phyloP scores from a whole-genome alignment of 2,329 filamentous ascomycete genomes.

The Conoideocrella luteorostrata region DNA sequence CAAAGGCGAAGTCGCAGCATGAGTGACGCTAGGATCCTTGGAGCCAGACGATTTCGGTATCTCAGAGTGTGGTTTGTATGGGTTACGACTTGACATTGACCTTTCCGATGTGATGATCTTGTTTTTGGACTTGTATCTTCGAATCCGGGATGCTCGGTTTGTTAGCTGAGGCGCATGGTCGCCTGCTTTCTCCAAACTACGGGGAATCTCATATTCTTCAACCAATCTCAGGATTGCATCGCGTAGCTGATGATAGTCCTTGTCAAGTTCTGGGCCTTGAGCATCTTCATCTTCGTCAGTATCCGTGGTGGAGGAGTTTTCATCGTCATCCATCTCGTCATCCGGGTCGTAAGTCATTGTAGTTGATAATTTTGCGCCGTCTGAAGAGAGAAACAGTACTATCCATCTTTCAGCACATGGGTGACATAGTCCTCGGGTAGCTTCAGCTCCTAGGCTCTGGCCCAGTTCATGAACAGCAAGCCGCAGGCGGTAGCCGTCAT shows the following conservation, averaged over 20 bases:
- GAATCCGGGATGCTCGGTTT: constrained; percentile 59
- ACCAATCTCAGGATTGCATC: constrained; percentile 76
- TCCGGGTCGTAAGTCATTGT: constrained; percentile 68
- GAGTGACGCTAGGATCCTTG: constrained; percentile 12
- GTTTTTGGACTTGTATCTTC: constrained; percentile 55
- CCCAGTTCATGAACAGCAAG: constrained; percentile 66
- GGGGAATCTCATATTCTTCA: constrained; percentile 74
- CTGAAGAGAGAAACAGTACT: constrained; percentile 69
- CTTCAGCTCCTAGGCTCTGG: constrained; percentile 57
- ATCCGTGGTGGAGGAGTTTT: constrained; percentile 53
- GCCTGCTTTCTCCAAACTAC: constrained; percentile 54
- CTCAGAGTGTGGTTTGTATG: constrained; percentile 39
- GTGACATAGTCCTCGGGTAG: constrained; percentile 61
- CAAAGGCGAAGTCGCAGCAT: too few species aligned
- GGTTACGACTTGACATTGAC: constrained; percentile 51
- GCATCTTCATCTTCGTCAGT: constrained; percentile 57
- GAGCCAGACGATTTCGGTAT: constrained; percentile 10
- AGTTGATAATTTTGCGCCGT: constrained; percentile 63
- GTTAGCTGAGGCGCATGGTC: constrained; percentile 57
- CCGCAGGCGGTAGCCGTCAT: constrained; percentile 59
- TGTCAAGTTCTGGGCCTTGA: constrained; percentile 59
- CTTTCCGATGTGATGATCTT: constrained; percentile 46
- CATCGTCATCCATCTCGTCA: constrained; percentile 60
- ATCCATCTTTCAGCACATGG: constrained; percentile 80
- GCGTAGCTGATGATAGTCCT: constrained; percentile 74